A percentile compares a stretch with the other conserved stretches of the same genome.
Conservation (phyloP, 2,329 filamentous ascomycete genomes). For the Aspergillus persii region DNA sequence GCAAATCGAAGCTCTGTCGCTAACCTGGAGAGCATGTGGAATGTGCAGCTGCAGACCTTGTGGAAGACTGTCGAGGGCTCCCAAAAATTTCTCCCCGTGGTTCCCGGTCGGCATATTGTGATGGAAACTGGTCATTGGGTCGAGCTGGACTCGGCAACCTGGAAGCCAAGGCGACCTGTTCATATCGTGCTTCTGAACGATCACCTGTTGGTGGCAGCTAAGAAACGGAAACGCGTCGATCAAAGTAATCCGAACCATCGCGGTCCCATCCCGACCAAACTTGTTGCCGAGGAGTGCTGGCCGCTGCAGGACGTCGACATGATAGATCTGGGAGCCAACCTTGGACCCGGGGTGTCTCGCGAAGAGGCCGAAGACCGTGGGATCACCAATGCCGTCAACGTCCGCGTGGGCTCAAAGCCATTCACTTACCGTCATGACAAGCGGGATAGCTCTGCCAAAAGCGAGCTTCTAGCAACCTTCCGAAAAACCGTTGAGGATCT, state of each 20-base stretch:
- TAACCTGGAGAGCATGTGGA: slow-evolving; percentile 68
- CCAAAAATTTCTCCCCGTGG: slow-evolving; percentile 91
- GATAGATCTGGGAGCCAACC: slow-evolving; percentile 70
- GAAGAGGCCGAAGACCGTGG: slow-evolving; percentile 54
- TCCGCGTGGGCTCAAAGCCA: slow-evolving; percentile 83
- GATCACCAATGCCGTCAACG: slow-evolving; percentile 81
- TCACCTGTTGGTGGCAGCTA: slow-evolving; percentile 83
- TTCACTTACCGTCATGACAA: slow-evolving; percentile 94
- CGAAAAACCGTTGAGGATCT: slow-evolving; percentile 91
- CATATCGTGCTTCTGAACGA: slow-evolving; percentile 93
- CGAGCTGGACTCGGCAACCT: slow-evolving; percentile 94
- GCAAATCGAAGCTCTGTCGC: slow-evolving; percentile 89
- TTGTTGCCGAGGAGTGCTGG: slow-evolving; percentile 94
- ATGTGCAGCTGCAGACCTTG: slow-evolving; percentile 68
- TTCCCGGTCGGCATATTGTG: slow-evolving; percentile 87
- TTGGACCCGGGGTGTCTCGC: slow-evolving; percentile 36
- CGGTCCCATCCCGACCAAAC: slow-evolving; percentile 59
- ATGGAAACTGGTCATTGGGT: slow-evolving; percentile 93
- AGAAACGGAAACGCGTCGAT: slow-evolving; percentile 88
- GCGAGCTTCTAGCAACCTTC: slow-evolving; percentile 78
- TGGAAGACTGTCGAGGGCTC: slow-evolving; percentile 98
- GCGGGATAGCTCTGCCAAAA: slow-evolving; percentile 74
- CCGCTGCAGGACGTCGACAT: slow-evolving; percentile 89
- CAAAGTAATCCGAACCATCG: slow-evolving; percentile 49
- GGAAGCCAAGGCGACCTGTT: slow-evolving; percentile 86